Conservation (phyloP, 495 filamentous ascomycete genomes). For the Xylaria intraflava region DNA sequence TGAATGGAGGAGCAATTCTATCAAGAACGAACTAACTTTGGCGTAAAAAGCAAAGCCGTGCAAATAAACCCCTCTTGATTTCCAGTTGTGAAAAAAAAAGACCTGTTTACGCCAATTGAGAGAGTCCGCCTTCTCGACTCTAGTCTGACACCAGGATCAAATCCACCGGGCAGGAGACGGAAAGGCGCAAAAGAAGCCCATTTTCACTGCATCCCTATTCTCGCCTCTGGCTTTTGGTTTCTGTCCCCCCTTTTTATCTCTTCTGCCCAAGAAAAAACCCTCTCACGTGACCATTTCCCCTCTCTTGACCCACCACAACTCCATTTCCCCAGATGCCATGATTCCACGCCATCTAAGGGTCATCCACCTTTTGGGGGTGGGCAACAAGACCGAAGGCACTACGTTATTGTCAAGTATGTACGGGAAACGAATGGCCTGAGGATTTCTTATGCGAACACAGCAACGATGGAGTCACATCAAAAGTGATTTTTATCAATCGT, state of each 20-base stretch:
- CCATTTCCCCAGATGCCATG: conserved; percentile 2
- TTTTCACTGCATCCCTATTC: background rate
- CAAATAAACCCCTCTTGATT: conserved; percentile 6
- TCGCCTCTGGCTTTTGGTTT: background rate
- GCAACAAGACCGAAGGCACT: conserved; percentile 8
- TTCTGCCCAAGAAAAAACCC: background rate
- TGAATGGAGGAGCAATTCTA: conserved; percentile 7
- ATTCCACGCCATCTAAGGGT: conserved; percentile 1
- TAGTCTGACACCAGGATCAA: conserved; percentile 14
- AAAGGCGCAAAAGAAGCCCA: background rate
- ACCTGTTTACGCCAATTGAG: conserved; percentile 10
- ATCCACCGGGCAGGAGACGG: conserved; percentile 9
- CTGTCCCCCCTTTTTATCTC: conserved; percentile 1
- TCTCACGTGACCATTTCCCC: conserved; percentile 4
- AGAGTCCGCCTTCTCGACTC: background rate
- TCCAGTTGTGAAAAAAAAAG: no score
- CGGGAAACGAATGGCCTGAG: conserved; percentile 20
- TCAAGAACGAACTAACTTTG: conserved; percentile 7
- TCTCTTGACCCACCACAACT: conserved; percentile 10
- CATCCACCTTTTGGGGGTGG: background rate
- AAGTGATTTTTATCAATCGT: background rate
- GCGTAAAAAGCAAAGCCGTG: conserved; percentile 2
- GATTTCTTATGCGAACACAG: background rate
- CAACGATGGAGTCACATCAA: background rate
- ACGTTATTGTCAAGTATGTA: conserved; percentile 23